Percentiles rank a stretch among this genome's conserved stretches.
Evolutionary conservation across 2,329 filamentous ascomycete genomes (phyloP).

Genomic region (Fusarium lateritium): DNA sequence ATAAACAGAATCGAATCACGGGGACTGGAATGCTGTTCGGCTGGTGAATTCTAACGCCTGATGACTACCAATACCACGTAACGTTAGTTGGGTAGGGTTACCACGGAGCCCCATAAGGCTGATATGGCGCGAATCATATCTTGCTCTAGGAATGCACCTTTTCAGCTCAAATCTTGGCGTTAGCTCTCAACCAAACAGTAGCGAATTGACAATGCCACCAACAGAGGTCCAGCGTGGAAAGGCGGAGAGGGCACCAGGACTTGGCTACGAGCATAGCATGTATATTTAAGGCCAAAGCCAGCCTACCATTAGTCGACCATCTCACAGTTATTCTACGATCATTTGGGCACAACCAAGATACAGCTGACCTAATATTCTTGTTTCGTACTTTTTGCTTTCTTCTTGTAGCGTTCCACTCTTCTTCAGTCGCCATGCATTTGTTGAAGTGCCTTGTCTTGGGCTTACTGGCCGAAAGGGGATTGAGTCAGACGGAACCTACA

Average conservation of each 20-base stretch:
- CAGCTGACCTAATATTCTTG: too few relatives aligned
- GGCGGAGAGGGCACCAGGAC: neutral
- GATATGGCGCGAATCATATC: slow-evolving; percentile 5
- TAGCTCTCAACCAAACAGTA: neutral
- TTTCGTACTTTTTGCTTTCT: too few relatives aligned
- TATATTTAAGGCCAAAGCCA: too few relatives aligned
- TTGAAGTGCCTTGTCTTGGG: slow-evolving; percentile 13
- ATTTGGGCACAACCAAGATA: too few relatives aligned
- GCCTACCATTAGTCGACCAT: too few relatives aligned
- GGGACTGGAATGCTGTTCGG: neutral
- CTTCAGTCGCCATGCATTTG: neutral
- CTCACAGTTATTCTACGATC: too few relatives aligned
- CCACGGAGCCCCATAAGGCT: slow-evolving; percentile 17
- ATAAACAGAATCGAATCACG: neutral
- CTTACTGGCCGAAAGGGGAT: slow-evolving; percentile 1
- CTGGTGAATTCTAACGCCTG: neutral
- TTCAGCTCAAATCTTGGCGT: slow-evolving; percentile 22
- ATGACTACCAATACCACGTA: neutral
- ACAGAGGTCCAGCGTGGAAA: neutral
- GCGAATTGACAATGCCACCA: neutral
- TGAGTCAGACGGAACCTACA: neutral
- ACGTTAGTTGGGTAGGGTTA: neutral
- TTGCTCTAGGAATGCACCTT: neutral
- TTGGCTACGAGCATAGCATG: too few relatives aligned
- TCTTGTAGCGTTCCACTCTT: rapidly evolving